These are phyloP conservation scores for Corniculantispora saksenae DNA, from an alignment of 2,329 filamentous ascomycete species.

Conservation along the genomic window DNA sequence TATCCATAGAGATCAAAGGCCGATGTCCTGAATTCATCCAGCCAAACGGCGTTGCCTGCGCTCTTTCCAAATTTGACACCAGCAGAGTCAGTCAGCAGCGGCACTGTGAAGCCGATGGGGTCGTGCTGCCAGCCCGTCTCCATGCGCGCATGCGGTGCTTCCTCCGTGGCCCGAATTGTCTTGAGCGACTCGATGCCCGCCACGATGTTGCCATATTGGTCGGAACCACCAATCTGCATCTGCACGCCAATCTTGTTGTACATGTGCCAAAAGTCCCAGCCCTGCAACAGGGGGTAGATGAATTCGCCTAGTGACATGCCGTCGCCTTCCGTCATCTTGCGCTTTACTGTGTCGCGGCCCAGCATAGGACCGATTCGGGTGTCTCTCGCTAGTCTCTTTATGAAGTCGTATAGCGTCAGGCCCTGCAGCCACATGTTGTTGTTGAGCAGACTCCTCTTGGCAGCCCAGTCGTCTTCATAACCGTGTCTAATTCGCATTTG, in stretches of 20 bases:
- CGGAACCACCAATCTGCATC: conserved; percentile 90
- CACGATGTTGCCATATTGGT: conserved; percentile 95
- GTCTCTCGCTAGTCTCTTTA: conserved; percentile 70
- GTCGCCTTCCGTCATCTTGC: conserved; percentile 78
- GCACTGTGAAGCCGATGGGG: conserved; percentile 86
- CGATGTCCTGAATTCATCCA: conserved; percentile 78
- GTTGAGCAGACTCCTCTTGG: conserved; percentile 70
- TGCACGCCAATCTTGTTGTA: conserved; percentile 67
- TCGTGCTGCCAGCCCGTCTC: conserved; percentile 48
- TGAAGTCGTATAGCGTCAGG: conserved; percentile 70
- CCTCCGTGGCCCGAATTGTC: conserved; percentile 62
- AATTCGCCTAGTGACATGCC: conserved; percentile 96
- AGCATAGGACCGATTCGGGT: conserved; percentile 86
- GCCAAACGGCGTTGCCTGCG: conserved; percentile 90
- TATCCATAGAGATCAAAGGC: conserved; percentile 89
- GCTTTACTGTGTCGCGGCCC: conserved; percentile 82
- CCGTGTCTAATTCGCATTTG: conserved; percentile 64
- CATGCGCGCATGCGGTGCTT: conserved; percentile 43
- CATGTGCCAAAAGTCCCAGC: conserved; percentile 95
- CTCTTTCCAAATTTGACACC: conserved; percentile 95
- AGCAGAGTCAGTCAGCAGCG: conserved; percentile 79
- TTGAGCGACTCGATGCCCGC: conserved; percentile 86
- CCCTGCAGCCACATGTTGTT: conserved; percentile 83
- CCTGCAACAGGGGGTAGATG: conserved; percentile 87
- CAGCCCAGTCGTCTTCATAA: conserved; percentile 62